Evolutionary conservation across 192 early-diverging fungal genomes (phyloP), one percentile per base, ranked within the genome.

Genomic region (Backusella westeae): DNA sequence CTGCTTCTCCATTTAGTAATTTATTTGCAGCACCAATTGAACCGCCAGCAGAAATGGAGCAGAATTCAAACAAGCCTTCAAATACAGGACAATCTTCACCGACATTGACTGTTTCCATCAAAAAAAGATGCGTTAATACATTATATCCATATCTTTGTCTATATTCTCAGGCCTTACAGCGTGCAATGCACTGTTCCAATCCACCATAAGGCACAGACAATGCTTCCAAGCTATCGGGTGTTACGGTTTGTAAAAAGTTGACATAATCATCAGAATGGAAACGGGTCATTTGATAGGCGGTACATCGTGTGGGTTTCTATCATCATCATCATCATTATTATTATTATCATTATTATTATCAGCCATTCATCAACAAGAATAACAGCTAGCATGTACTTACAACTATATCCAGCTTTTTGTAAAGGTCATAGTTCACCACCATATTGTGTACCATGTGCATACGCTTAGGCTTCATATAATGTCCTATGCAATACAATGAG

Each of bases 381-480:
- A 29, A 14, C 1, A 74, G 1, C 34, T 17, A 49, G 19, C 6
- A 4, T 23, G 35, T 36, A 52, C 80, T 80, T 88, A 88, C 89
- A 29, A 91, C 85, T 72, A 94, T 88, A 52, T 90, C 87, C 94
- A 99, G 95, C 67, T 97, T 93, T 77, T 96, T 94, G 74, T 96
- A 91, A 35, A 99, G 88, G 0, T 94, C 96, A 80, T 99, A 99
- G 52, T 92, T 93, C 66, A 96, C 85, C 34, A 99, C 92, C 44
- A 99, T 85, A 79, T 94, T 94, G 82, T 99, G 96, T 1, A 95
- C 93, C 88, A 99, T 93, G 65, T 94, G 93, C 76, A 99, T 93
- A 76, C 98, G 88, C 34, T 94, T 91, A n/a, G 98, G 98, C 81
- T 99, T 99, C 98, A 99, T 99, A 17, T 94, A 94, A 80, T 99